A percentile compares a stretch with the other conserved stretches of the same genome.
These are phyloP conservation scores for Glarea lozoyensis DNA, from an alignment of 495 filamentous ascomycete species.

Conservation along the genomic window DNA sequence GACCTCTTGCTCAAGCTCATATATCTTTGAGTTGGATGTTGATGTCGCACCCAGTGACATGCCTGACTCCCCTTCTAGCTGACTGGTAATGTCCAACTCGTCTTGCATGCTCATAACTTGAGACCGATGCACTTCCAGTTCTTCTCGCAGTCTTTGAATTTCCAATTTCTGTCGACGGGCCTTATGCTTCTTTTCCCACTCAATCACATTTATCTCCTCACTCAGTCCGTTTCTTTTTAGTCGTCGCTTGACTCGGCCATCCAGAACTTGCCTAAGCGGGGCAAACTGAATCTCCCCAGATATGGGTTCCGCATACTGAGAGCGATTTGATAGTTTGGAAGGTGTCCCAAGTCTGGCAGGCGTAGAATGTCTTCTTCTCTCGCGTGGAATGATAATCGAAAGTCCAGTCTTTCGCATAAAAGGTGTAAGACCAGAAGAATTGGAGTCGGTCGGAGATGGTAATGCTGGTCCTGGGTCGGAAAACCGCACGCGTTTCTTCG, in stretches of 20 bases:
- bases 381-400: conserved; percentile 41
- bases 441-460: conserved; percentile 22
- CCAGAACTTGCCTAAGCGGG: conserved; percentile 60
- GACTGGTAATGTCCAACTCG: conserved; percentile 18
- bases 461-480: conserved; percentile 55
- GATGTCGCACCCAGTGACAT: conserved; percentile 3
- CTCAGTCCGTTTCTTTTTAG: conserved; percentile 63
- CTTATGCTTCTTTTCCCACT: conserved; percentile 43
- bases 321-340: conserved; percentile 9
- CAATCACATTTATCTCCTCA: conserved; percentile 63
- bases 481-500: conserved; percentile 61
- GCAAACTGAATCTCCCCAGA: conserved; percentile 46
- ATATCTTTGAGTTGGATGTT: conserved; percentile 9
- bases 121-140: conserved; percentile 41
- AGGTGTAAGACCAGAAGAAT: conserved; percentile 61
- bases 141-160: conserved; percentile 40
- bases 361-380: conserved; percentile 35
- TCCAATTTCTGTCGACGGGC: conserved; percentile 30
- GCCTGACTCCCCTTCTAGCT: conserved; percentile 17
- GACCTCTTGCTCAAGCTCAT: conserved; percentile 18
- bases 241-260: conserved; percentile 61
- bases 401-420: conserved; percentile 51
- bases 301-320: conserved; percentile 19
- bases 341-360: conserved; percentile 25
- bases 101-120: conserved; percentile 28